phyloP scores from a whole-genome alignment of 1,284 basidiomycete species.

The Heterobasidion parviporum region DNA sequence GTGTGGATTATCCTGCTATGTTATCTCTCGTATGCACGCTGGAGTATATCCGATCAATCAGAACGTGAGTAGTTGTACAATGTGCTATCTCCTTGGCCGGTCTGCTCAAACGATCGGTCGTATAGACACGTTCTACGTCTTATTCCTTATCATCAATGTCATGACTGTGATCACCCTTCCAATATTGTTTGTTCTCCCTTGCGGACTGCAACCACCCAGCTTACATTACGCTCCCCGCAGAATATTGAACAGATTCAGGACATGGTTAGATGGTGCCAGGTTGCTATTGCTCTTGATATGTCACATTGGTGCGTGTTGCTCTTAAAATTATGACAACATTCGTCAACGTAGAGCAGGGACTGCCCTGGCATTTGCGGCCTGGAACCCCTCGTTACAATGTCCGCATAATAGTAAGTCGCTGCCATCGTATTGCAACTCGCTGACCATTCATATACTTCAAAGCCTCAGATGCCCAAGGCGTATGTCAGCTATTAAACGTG shows the following conservation, averaged over 20 bases:
- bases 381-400: constrained; percentile 36
- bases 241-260: constrained; percentile 40
- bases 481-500: constrained; percentile 40
- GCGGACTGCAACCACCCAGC: background rate
- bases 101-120: background rate
- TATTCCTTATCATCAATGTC: constrained; percentile 39
- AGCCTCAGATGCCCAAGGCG: constrained; percentile 33
- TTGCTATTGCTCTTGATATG: constrained; percentile 36
- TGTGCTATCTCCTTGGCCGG: background rate
- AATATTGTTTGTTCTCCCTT: constrained; percentile 33
- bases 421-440: background rate
- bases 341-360: constrained; percentile 25
- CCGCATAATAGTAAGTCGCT: constrained; percentile 27
- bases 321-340: background rate
- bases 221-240: constrained; percentile 21
- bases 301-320: constrained; percentile 36
- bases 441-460: background rate
- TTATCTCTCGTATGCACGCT: constrained; percentile 30
- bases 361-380: constrained; percentile 35
- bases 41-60: constrained; percentile 27
- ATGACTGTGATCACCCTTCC: constrained; percentile 42
- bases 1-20: constrained; percentile 34
- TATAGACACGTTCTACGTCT: constrained; percentile 32
- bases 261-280: constrained; percentile 51
- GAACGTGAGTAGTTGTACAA: constrained; percentile 26